Evolutionary conservation across 352 stramenopile species (phyloP), one percentile per base, ranked within the genome.

Genomic region (Phytophthora capsici): DNA sequence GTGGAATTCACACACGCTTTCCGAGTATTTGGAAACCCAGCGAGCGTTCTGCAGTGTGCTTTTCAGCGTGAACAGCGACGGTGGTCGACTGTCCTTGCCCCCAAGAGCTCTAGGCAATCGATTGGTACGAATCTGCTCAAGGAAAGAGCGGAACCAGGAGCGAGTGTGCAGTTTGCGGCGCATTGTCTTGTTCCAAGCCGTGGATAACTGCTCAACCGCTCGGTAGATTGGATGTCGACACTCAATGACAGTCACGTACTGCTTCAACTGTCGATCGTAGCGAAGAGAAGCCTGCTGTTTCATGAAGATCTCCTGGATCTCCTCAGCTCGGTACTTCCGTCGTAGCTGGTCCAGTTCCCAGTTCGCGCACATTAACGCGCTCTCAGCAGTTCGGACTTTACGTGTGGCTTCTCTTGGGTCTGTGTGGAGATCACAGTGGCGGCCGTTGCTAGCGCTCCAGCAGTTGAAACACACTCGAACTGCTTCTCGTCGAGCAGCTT

Each of bases 221-320:
- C 94, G 85, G 70, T 98, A 98, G 43, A 98, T 97, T 14, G 91
- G 90, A 58, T 98, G 95, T 12, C 80, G 81, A 53, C 89, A 90
- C 63, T 98, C 91, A 16, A 95, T 71, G 0, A 97, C 76, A 0
- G 91, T 95, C 25, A 96, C 78, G 64, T 98, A 98, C 38, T 86
- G 68, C 60, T 98, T 96, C 7, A 90, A 66, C 20, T 84, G 68
- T 40, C 81, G 82, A 55, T 98, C 89, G 51, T 95, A 98, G 6
- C 90, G 81, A 14, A 98, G 64, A 16, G 86, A 96, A 1, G 86
- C 88, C 14, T 81, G 93, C 26, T 92, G 78, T 51, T 94, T 91
- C 73, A 92, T 86, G 30, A 98, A 98, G 14, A 98, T 78, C 63
- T 98, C 91, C 58, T 98, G 92, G 41, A 98, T 96, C 69, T 98